Percentiles rank a stretch among this genome's conserved stretches.
phyloP scores from a whole-genome alignment of 352 stramenopile species.

The Pythium brassicae region DNA sequence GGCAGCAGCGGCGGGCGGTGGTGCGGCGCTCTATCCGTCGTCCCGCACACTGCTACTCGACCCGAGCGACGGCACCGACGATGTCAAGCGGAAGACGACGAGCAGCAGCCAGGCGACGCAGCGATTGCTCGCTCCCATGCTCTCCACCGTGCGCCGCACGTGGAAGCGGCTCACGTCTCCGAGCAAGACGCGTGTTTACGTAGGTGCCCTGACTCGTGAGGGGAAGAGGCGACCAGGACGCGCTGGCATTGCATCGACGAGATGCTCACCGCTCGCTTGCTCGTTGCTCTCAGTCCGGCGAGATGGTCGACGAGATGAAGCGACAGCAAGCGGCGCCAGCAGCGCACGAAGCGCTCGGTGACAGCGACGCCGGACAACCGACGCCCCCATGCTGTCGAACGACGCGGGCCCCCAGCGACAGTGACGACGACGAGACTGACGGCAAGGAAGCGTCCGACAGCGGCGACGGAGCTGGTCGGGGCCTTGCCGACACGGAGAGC shows the following conservation, averaged over 20 bases:
- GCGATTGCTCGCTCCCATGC: constrained; percentile 5
- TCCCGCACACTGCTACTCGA: constrained; percentile 18
- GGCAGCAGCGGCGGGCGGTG: background rate
- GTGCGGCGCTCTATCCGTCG: constrained; percentile 20
- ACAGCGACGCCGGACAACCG: no score
- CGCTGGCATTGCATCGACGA: background rate
- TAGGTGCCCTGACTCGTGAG: constrained; percentile 10
- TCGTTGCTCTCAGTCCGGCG: constrained; percentile 3
- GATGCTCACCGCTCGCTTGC: background rate
- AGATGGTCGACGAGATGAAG: constrained; percentile 9
- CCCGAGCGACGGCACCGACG: constrained; percentile 9
- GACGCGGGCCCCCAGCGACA: background rate
- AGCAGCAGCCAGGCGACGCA: constrained; percentile 2
- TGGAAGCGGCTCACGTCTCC: constrained; percentile 24
- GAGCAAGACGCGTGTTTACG: constrained; percentile 35
- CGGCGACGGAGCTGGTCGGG: background rate
- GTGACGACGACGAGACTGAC: background rate
- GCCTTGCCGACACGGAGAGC: constrained; percentile 30
- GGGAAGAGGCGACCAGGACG: background rate
- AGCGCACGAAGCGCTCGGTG: background rate
- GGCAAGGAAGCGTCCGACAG: background rate
- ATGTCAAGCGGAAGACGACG: constrained; percentile 10
- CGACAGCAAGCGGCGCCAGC: background rate
- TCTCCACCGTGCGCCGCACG: constrained; percentile 13
- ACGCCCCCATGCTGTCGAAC: background rate